Base-by-base conservation (phyloP, 345 rosid species). In the Citrus trifoliata region DNA sequence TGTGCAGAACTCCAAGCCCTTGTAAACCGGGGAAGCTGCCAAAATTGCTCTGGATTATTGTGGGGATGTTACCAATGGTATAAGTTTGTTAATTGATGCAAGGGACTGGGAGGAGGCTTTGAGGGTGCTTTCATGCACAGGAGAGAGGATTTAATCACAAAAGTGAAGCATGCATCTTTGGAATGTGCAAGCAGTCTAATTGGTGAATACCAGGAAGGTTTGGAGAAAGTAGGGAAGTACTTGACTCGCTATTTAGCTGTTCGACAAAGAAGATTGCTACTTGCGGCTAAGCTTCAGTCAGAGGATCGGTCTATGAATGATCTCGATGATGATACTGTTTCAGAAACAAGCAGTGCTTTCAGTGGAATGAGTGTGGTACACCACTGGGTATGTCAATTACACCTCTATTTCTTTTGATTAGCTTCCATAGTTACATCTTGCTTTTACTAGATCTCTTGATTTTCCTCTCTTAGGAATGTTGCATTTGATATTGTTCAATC, bases 301-400 rank as follows among this genome's bases (percentile, higher is more conserved):
- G 97, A 93, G 83, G 97, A 91, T 61, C 90, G 82, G 18, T 84
- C 91, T 33, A 77, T 90, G 65, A 85, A 82, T 64, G 94, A 92
- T 86, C 87, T 91, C 56, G 98, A 94, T 53, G 93, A 93, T 75
- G 99, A 96, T 81, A 88, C 92, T 60, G 93, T 92, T 88, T 96
- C 99, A 55, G 99, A 94, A 87, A 83, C 94, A 76, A 94, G 99
- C 82, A 92, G 97, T 85, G 85, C 86, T 75, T 87, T 93, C 81
- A 94, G 98, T 82, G 98, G 98, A 85, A 96, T 96, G 98, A 96
- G 99, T 82, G 97, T 89, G n/a, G 83, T 94, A 94, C 80, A 91
- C 98, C 51, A 87, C 86, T 24, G 94, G 99, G 99, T 93, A 91
- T 65, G 59, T 33, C 24, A 75, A 74, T 70, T 62, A 51, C 33